Evolutionary conservation across 2,329 filamentous ascomycete genomes (phyloP), one percentile per base, ranked within the genome.

Genomic region (Microthyrium microscopicum): DNA sequence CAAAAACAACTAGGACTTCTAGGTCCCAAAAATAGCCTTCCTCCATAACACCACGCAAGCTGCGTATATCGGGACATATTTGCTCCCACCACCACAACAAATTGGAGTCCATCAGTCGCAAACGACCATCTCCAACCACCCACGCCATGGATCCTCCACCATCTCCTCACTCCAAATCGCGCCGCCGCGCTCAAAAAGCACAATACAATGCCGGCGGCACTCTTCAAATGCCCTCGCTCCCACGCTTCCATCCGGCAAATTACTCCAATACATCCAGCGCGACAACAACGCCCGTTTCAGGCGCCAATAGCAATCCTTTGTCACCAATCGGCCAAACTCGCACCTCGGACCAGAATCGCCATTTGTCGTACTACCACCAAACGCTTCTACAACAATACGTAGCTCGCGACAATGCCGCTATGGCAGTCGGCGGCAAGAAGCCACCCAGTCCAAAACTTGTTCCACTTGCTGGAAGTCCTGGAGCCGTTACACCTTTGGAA

Each of bases 181-280:
- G n/a, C n/a, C n/a, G n/a, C n/a, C n/a, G n/a, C n/a, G n/a, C n/a
- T n/a, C n/a, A n/a, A 15, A 29, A 9, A 16, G 15, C 26, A 7
- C 8, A 9, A 29, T 13, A 15, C 18, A 16, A 29, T 18, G 30
- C 24, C 15, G 8, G 20, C 6, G 22, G 22, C 31, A 17, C 29
- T 15, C 12, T 37, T 15, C 19, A 26, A 16, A 48, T 66, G 11
- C 60, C 61, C n/a, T 57, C 56, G 2, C 51, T 67, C 26, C 63
- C 62, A 28, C 56, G 60, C 37, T 66, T 64, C 51, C 63, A 67
- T 39, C 63, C 63, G 5, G 61, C 62, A 40, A 65, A 66, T 47
- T 66, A 58, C 43, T 57, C 54, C 22, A 42, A 52, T 29, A 46
- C 48, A 29, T 53, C 53, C 11, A 61, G 55, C 33, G 37, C 44